Conservation (phyloP, 768 basidiomycete species). For the Clavulina sp. region DNA sequence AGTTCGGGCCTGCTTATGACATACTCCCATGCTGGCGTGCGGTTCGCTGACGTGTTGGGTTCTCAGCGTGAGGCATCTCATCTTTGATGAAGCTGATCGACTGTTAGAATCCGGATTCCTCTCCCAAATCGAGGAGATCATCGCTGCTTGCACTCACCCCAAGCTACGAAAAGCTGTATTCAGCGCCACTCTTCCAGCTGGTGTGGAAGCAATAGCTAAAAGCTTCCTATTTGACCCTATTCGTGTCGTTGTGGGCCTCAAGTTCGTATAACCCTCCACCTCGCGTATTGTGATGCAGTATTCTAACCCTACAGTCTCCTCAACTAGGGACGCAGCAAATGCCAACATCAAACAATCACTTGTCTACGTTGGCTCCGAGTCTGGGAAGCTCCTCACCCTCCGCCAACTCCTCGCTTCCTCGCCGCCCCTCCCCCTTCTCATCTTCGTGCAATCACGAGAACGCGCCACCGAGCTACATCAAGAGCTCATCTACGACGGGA, state of each 20-base stretch:
- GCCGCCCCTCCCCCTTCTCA: constrained; percentile 54
- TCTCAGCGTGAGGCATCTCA: constrained; percentile 61
- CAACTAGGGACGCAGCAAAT: constrained; percentile 72
- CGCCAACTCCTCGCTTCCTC: constrained; percentile 54
- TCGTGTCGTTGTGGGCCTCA: constrained; percentile 88
- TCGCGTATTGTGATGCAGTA: background rate
- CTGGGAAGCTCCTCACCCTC: constrained; percentile 85
- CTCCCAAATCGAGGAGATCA: constrained; percentile 72
- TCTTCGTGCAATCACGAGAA: constrained; percentile 78
- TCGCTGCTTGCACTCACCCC: constrained; percentile 54
- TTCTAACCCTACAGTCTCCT: background rate
- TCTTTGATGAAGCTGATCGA: constrained; percentile 84
- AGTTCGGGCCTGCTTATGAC: constrained; percentile 15
- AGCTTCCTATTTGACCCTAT: constrained; percentile 71
- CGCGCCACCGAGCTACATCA: constrained; percentile 43
- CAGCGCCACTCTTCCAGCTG: constrained; percentile 84
- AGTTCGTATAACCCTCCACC: constrained; percentile 34
- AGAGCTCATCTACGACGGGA: constrained; percentile 63
- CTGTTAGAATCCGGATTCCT: constrained; percentile 82
- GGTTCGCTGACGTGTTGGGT: constrained; percentile 5
- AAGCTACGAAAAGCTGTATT: constrained; percentile 75
- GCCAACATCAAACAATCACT: constrained; percentile 79
- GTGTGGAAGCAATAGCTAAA: constrained; percentile 75
- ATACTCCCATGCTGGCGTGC: constrained; percentile 6
- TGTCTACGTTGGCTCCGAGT: constrained; percentile 81